These are phyloP conservation scores for Albifimbria verrucaria DNA, from an alignment of 2,329 filamentous ascomycete genomes.

Conservation along the genomic window DNA sequence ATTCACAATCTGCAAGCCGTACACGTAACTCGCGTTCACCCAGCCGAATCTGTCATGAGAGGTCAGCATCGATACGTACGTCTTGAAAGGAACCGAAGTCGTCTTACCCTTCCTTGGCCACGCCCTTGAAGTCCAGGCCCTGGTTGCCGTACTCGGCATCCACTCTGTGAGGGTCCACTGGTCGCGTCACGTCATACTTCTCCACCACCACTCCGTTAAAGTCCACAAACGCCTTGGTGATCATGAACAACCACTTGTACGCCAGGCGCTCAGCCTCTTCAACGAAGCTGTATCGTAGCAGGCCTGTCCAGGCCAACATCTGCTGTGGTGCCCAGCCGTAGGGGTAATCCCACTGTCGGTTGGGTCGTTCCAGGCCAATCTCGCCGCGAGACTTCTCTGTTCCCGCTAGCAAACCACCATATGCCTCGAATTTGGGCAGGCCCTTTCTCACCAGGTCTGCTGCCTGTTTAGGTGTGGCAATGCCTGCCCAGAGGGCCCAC, in stretches of 20 bases:
- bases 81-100: constrained; percentile 1
- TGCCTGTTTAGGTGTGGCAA: constrained; percentile 84
- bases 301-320: constrained; percentile 93
- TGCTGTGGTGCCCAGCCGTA: constrained; percentile 99
- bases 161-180: constrained; percentile 86
- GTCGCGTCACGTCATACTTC: constrained; percentile 94
- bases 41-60: constrained; percentile 74
- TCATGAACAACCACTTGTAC: constrained; percentile 98
- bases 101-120: constrained; percentile 90
- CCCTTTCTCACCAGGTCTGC: constrained; percentile 75
- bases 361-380: constrained; percentile 78
- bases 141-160: constrained; percentile 98
- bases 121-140: constrained; percentile 90
- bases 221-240: constrained; percentile 96
- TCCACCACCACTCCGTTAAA: constrained; percentile 98
- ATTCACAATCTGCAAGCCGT: constrained; percentile 83
- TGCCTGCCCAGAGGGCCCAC: constrained; percentile 96
- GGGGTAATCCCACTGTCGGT: constrained; percentile 97
- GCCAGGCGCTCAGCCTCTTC: constrained; percentile 85
- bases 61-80: constrained; percentile 22
- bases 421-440: constrained; percentile 82
- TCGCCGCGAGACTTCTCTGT: constrained; percentile 84
- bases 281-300: constrained; percentile 87
- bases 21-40: constrained; percentile 98
- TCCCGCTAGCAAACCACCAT: constrained; percentile 83